Percentiles rank a stretch among this genome's conserved stretches.
Conservation (phyloP, 129 eudicot genomes). For the carrot (Daucus carota) region DH1_v3.0 NC_030381.2:37932501-37933000, state of each 20-base stretch:
- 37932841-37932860: not conserved
- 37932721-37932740: not conserved
- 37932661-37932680: too few species aligned
- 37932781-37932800: not conserved
- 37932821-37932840: not conserved
- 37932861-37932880: too few species aligned
- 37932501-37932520: not conserved
- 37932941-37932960: not conserved
- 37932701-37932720: not conserved
- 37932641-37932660: too few species aligned
- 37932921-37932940: not conserved
- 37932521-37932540: too few species aligned
- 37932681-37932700: too few species aligned
- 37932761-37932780: not conserved
- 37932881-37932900: not conserved
- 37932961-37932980: not conserved
- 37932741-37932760: not conserved
- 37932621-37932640: not conserved
- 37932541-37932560: not conserved
- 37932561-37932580: not conserved
- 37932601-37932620: not conserved
- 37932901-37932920: not conserved
- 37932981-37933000: constrained; percentile 40
- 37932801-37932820: not conserved
- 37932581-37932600: not conserved